These are phyloP conservation scores for Simplicillium aogashimaense DNA, from an alignment of 2,329 filamentous ascomycete species.

Conservation along the genomic window DNA sequence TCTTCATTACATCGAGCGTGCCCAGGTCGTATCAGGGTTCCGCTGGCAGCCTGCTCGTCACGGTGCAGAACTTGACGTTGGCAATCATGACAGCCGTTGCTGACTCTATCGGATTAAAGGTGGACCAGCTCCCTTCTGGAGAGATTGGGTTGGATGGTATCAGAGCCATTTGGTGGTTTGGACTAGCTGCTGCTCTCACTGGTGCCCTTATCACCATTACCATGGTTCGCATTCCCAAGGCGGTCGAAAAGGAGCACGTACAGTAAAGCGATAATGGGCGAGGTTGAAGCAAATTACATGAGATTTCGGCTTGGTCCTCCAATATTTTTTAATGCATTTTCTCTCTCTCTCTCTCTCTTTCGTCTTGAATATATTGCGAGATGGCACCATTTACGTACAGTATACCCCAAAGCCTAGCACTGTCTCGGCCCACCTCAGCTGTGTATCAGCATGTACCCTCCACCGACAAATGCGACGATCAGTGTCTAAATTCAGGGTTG, in stretches of 20 bases:
- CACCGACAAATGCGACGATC: too few relatives aligned
- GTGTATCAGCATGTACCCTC: too few relatives aligned
- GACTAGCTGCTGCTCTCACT: slow-evolving; percentile 3
- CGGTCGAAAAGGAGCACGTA: slow-evolving; percentile 7
- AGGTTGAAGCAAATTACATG: too few relatives aligned
- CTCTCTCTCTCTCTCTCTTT: too few relatives aligned
- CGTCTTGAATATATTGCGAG: too few relatives aligned
- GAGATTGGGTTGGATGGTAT: slow-evolving; percentile 7
- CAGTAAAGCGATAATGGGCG: slow-evolving; percentile 4
- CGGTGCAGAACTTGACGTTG: slow-evolving; percentile 32
- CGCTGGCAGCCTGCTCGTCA: slow-evolving; percentile 33
- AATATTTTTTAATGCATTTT: too few relatives aligned
- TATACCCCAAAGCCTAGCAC: too few relatives aligned
- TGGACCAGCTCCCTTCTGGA: slow-evolving; percentile 2
- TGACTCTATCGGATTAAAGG: slow-evolving; percentile 19
- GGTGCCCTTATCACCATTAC: slow-evolving; percentile 5
- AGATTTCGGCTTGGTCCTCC: too few relatives aligned
- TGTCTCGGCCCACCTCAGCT: too few relatives aligned
- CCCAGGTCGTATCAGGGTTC: slow-evolving; percentile 34
- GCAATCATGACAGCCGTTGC: slow-evolving; percentile 27
- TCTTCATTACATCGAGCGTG: slow-evolving; percentile 36
- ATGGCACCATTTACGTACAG: too few relatives aligned
- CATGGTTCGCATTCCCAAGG: slow-evolving; percentile 7
- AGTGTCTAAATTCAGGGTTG: too few relatives aligned
- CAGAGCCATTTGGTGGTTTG: slow-evolving; percentile 8